These are phyloP conservation scores for Alternaria dauci DNA, from an alignment of 2,329 filamentous ascomycete genomes.

Conservation along the genomic window DNA sequence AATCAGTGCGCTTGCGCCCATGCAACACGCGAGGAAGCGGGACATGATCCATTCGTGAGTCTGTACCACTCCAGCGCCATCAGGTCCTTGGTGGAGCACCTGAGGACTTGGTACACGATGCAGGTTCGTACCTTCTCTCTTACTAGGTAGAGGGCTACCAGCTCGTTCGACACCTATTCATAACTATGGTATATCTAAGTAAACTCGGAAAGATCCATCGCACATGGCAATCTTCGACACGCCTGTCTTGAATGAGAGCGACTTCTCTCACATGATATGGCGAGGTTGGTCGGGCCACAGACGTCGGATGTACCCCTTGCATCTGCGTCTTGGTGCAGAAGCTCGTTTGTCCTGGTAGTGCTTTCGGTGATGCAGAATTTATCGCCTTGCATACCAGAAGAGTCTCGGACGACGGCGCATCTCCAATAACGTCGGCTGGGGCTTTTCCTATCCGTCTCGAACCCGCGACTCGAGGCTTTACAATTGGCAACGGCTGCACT, in stretches of 20 bases:
- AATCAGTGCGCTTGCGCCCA: constrained; percentile 41
- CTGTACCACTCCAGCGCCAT: constrained; percentile 38
- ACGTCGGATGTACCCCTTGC: constrained; percentile 34
- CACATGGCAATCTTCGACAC: constrained; percentile 16
- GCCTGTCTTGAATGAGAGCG: constrained; percentile 29
- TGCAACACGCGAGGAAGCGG: constrained; percentile 43
- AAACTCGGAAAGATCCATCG: not conserved
- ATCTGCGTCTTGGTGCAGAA: constrained; percentile 34
- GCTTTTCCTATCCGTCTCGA: constrained; percentile 26
- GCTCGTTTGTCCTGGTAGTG: constrained; percentile 2
- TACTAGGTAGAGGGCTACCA: constrained; percentile 24
- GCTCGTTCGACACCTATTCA: constrained; percentile 20
- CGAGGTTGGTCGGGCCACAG: constrained; percentile 19
- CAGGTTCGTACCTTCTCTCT: constrained; percentile 28
- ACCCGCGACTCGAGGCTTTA: constrained; percentile 12
- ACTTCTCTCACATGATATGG: constrained; percentile 21
- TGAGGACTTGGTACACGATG: constrained; percentile 20
- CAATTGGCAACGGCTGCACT: constrained; percentile 32
- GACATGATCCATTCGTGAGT: constrained; percentile 33
- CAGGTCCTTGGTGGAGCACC: constrained; percentile 29
- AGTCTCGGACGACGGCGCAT: constrained; percentile 20
- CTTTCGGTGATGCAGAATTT: constrained; percentile 15
- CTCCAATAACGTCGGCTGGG: constrained; percentile 21
- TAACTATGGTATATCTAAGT: constrained; percentile 8
- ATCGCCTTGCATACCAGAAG: constrained; percentile 25